Evolutionary conservation across 2,329 filamentous ascomycete genomes (phyloP).

Genomic region (Metarhizium humberi): DNA sequence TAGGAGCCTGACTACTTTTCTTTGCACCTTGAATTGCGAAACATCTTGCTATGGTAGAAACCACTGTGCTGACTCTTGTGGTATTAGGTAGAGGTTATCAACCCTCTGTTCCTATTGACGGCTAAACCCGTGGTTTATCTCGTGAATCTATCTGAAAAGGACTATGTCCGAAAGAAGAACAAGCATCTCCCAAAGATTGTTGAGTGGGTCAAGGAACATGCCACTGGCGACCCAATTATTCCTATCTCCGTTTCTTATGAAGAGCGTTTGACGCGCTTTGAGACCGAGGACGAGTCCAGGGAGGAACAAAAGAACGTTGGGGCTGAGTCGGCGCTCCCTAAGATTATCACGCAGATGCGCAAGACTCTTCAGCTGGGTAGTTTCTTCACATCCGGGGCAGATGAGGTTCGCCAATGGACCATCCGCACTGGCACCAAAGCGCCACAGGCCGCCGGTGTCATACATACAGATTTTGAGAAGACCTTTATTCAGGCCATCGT

Average conservation of each 20-base stretch:
- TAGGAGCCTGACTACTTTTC: slow-evolving; percentile 14
- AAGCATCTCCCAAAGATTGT: slow-evolving; percentile 92
- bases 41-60: slow-evolving; percentile 2
- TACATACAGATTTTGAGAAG: slow-evolving; percentile 98
- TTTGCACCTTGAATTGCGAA: slow-evolving; percentile 5
- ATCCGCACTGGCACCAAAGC: slow-evolving; percentile 93
- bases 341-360: slow-evolving; percentile 88
- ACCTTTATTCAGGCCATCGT: slow-evolving; percentile 96
- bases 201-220: slow-evolving; percentile 91
- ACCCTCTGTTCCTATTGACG: slow-evolving; percentile 87
- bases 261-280: slow-evolving; percentile 77
- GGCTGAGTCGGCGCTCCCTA: slow-evolving; percentile 81
- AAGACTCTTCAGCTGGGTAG: slow-evolving; percentile 81
- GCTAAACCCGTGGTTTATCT: slow-evolving; percentile 97
- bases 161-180: slow-evolving; percentile 99
- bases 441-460: slow-evolving; percentile 94
- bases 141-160: slow-evolving; percentile 93
- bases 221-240: slow-evolving; percentile 79
- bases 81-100: slow-evolving; percentile 85
- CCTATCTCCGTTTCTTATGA: slow-evolving; percentile 90
- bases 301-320: slow-evolving; percentile 86
- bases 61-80: slow-evolving; percentile 12
- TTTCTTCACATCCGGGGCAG: slow-evolving; percentile 94
- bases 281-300: slow-evolving; percentile 63
- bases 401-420: slow-evolving; percentile 98